Base-by-base conservation (phyloP, 208 protist genomes). In the Wallacemonas sp. region DNA sequence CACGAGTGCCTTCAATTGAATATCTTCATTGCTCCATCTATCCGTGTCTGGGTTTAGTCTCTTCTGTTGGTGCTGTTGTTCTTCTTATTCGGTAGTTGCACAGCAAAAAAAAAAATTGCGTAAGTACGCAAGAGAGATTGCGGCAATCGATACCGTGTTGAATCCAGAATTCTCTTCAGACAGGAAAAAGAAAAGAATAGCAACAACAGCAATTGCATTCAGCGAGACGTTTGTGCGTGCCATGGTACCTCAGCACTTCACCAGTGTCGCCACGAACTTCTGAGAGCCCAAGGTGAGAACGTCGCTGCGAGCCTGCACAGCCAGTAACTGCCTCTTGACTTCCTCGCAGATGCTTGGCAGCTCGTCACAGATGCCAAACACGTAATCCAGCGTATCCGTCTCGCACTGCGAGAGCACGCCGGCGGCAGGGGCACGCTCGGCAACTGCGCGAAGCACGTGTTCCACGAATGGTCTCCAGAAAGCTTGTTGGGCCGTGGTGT, bases 391-490 rank as follows among this genome's bases (percentile, higher is more conserved):
- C 0, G 70, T 38, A 17, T 74, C 76, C 4, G 53, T 55, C 41
- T 61, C 51, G 42, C 36, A 62, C 22, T 0, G 9, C 14, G 19
- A 8, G 36, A 69, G 53, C 2, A 2, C n/a, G 24, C 22, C 31
- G 24, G 31, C 55, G 3, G 44, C 9, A 26, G n/a, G 24, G 2
- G 36, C 41, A 15, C 47, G 34, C 39, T 27, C 53, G 2, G 12
- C 45, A 2, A 61, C 70, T 0, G 72, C 72, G 1, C 56, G 42
- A 5, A 92, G 55, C 17, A 87, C 69, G 27, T 75, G 64, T 2
- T 31, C 41, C 19, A 79, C 59, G 66, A 92, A 82, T 22, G 86
- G 86, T 30, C 65, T 53, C 80, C 82, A 88, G 70, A 92, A 92
- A 12, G 75, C 68, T 30, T 72, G 51, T 36, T 79, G 75, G 17